Evolutionary conservation across 352 stramenopile species (phyloP), one percentile per base, ranked within the genome.

Genomic region (Phytophthora megakarya): DNA sequence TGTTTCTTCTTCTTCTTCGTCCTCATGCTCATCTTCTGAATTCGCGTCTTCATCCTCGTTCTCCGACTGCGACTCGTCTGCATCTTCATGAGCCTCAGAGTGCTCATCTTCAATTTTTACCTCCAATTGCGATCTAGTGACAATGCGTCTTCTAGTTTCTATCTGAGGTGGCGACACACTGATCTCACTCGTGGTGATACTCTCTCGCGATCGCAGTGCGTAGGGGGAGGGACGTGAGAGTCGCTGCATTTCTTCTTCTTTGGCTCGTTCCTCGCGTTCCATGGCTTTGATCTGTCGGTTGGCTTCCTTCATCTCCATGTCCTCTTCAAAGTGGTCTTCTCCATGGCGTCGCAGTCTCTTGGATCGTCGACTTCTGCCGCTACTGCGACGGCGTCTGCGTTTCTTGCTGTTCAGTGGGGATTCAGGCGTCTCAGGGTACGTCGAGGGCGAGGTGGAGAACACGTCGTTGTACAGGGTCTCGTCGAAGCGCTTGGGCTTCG

Each of bases 381-480:
- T 43, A 15, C 37, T 52, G 4, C 57, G 45, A 39, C 51, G 44
- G 19, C 61, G 61, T 35, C 44, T 49, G 19, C 73, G 75, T 46
- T 81, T 80, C 54, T 75, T 80, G 37, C 43, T 65, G 13, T 25
- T 26, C 4, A 46, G 28, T 22, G 47, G 37, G 6, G 57, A 54
- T 49, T 71, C 58, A 1, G 44, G 44, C 15, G 67, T 67, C 38
- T 63, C 42, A 9, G 53, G n/a, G 56, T 61, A 72, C 7, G 56
- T 60, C 22, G 48, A 10, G 42, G 67, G 68, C 3, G 73, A 71
- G 15, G 44, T 66, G 16, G 70, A 67, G 26, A 92, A 92, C 25
- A 89, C 78, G 38, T 90, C 80, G 55, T 92, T 81, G 66, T 90
- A 92, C 11, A 90, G 56, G 37, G 66, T 78, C 47, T 80, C 68